Evolutionary conservation across 1,139 yeast genomes (phyloP), one percentile per base, ranked within the genome.

Genomic region (Chernovozyma sophiae-reginae): DNA sequence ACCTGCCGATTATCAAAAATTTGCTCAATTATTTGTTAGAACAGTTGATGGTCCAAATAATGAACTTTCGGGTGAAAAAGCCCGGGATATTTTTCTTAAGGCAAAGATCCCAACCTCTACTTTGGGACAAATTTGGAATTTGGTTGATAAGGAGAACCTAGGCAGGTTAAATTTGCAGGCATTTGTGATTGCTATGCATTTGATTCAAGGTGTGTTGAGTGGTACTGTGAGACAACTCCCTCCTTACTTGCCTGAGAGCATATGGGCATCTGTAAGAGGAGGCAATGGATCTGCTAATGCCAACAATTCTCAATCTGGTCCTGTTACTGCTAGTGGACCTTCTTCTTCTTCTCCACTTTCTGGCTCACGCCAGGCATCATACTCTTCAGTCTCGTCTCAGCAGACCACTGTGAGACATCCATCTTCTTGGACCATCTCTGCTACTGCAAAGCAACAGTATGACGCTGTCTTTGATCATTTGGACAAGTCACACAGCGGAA

Each of bases 111-210:
- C 96, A 16, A 69, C 81, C 27, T 74, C 77, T 20, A 74, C 81
- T 2, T 68, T 92, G 48, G 95, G 95, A 38, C 86, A 83, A 53
- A 81, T 92, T 40, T 92, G 98, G 98, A 74, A 76, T 40, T 69
- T 92, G 44, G 92, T 86, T 24, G 98, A 94, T 56, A 76, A 79
- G 42, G 75, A 77, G 39, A 81, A 80, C 47, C 60, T 75, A 3
- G 98, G 98, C 5, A 70, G 74, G 37, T 74, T 92, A 51, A 73
- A 76, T 42, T 75, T 79, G 52, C 72, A 80, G 17, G 90, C 86
- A 49, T 92, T 94, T 52, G 77, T 86, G 27, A 76, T 92, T 49
- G 97, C 98, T 7, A 92, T 94, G 98, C 95, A 86, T 61, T 72
- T 94, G 54, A 86, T 94, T 44, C 97, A 90, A 58, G 81, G 89